Evolutionary conservation across 192 early-diverging fungal genomes (phyloP).

Genomic region (Entophlyctis helioformis): DNA sequence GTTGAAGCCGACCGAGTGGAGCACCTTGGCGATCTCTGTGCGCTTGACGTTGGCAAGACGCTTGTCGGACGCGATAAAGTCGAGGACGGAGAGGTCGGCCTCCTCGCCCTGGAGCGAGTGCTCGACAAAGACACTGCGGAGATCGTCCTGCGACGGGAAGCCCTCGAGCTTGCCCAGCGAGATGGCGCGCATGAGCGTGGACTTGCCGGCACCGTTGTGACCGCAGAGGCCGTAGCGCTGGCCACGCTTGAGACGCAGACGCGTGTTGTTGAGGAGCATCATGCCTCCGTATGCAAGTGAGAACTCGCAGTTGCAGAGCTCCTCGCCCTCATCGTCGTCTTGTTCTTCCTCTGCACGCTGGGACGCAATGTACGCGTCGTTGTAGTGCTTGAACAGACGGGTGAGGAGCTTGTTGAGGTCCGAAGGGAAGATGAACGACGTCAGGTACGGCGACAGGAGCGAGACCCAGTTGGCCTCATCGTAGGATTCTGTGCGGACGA

Average conservation of each 20-base stretch:
- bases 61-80: conserved; percentile 32
- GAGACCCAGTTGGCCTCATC: no score
- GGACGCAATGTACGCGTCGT: no score
- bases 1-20: conserved; percentile 33
- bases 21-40: conserved; percentile 15
- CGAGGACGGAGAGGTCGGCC: conserved; percentile 25
- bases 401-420: no score
- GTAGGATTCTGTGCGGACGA: no score
- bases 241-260: conserved; percentile 52
- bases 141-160: conserved; percentile 35
- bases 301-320: conserved; percentile 43
- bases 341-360: no score
- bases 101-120: conserved; percentile 36
- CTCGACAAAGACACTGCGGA: conserved; percentile 41
- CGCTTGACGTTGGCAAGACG: conserved; percentile 11
- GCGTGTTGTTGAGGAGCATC: conserved; percentile 45
- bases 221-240: conserved; percentile 71
- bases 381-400: no score
- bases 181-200: conserved; percentile 62
- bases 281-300: conserved; percentile 42
- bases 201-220: conserved; percentile 71
- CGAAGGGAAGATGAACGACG: no score
- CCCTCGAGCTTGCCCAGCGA: conserved; percentile 36
- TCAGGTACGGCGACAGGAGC: no score
- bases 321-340: conserved; percentile 36